phyloP scores from a whole-genome alignment of 805 yeast species.

The Saturnispora dispora region DNA sequence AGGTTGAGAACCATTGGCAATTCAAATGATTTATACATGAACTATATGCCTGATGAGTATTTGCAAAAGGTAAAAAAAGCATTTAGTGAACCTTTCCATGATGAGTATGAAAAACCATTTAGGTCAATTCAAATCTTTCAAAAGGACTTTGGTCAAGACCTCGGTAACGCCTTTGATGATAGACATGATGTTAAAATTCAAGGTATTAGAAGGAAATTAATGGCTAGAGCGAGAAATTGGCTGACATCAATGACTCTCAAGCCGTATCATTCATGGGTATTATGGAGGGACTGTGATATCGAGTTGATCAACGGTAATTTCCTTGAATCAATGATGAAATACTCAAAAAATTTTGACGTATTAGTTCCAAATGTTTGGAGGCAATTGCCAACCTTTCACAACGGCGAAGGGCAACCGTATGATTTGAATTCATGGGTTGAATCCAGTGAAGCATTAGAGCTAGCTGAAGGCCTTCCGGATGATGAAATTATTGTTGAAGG shows the following conservation, averaged over 20 bases:
- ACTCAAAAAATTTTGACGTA: slow-evolving; percentile 50
- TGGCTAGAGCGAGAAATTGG: slow-evolving; percentile 89
- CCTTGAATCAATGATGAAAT: slow-evolving; percentile 63
- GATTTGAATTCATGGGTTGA: slow-evolving; percentile 97
- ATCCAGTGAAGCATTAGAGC: slow-evolving; percentile 60
- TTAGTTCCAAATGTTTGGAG: slow-evolving; percentile 92
- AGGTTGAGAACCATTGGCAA: slow-evolving; percentile 35
- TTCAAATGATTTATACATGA: slow-evolving; percentile 50
- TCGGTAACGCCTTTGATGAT: slow-evolving; percentile 79
- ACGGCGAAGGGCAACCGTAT: slow-evolving; percentile 77
- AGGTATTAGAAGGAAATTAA: slow-evolving; percentile 72
- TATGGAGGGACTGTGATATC: slow-evolving; percentile 84
- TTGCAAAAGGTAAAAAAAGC: slow-evolving; percentile 30
- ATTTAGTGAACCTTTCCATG: slow-evolving; percentile 56
- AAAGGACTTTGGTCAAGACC: slow-evolving; percentile 74
- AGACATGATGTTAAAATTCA: slow-evolving; percentile 80
- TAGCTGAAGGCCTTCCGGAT: slow-evolving; percentile 57
- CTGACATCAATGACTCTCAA: slow-evolving; percentile 60
- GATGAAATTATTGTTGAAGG: slow-evolving; percentile 88
- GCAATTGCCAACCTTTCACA: slow-evolving; percentile 87
- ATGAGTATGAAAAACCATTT: slow-evolving; percentile 57
- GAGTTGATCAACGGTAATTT: slow-evolving; percentile 76
- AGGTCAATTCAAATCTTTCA: slow-evolving; percentile 71
- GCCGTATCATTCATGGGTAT: slow-evolving; percentile 85
- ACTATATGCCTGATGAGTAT: slow-evolving; percentile 58